Percentiles rank a stretch among this genome's conserved stretches.
Evolutionary conservation across 2,329 filamentous ascomycete species (phyloP).

Genomic region (Neophaeococcomyces aloes): DNA sequence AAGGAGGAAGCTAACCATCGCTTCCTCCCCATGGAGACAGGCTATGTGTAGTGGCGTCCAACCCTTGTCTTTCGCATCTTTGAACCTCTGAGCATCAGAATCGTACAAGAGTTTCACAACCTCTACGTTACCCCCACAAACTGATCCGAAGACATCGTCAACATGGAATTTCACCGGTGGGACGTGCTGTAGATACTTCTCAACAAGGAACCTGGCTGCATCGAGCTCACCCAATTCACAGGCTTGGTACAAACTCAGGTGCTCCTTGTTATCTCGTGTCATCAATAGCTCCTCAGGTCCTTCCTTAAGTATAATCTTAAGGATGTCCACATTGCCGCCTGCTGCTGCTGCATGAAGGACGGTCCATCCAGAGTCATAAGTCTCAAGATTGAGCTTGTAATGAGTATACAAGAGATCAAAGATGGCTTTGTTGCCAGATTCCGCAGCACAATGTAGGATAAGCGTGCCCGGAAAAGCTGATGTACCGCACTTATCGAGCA

Average conservation of each 20-base stretch:
- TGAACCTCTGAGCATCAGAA: background rate
- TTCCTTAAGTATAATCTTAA: background rate
- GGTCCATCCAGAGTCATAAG: background rate
- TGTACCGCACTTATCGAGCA: background rate
- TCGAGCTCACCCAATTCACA: background rate
- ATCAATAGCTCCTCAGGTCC: too few species aligned
- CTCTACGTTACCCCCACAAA: background rate
- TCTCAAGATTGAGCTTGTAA: background rate
- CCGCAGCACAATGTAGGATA: background rate
- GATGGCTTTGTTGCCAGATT: background rate
- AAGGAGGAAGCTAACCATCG: background rate
- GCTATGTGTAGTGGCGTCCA: background rate
- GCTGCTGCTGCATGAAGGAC: background rate
- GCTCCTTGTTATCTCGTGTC: background rate
- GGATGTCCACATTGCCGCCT: background rate
- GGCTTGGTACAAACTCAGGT: background rate
- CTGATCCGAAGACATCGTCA: background rate
- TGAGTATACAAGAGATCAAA: background rate
- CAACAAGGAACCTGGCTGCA: background rate
- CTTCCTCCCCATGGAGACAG: background rate
- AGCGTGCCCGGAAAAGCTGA: background rate
- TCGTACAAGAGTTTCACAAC: background rate
- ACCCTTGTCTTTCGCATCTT: background rate
- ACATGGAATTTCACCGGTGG: background rate
- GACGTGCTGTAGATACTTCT: background rate